Base-by-base conservation (phyloP, 1,284 basidiomycete genomes). In the Cerioporus squamosus region DNA sequence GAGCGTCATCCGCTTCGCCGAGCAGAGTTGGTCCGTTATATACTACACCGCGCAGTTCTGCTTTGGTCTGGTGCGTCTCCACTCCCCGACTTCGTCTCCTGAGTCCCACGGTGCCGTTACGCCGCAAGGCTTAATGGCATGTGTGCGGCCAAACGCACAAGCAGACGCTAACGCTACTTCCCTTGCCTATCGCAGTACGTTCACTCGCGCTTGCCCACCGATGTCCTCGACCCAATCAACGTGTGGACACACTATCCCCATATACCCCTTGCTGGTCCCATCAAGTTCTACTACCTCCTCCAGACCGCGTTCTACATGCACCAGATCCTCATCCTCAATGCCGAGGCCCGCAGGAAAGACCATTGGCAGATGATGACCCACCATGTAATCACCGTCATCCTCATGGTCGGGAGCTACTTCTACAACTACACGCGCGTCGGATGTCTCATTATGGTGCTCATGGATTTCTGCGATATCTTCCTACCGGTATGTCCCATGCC, bases 311-410 rank as follows among this genome's bases (percentile, higher is more conserved):
- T 96, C 76, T 98, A 97, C 79, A 77, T 93, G 59, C 95, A 98
- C 71, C 94, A 97, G 75, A 80, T 97, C 18, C 81, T 98, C 61
- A 90, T 97, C 55, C 83, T 99, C 72, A 92, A 98, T 73, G 89
- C 94, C n/a, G 97, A 99, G 75, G 95, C 90, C 47, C 83, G 87
- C 53, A 83, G 97, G 56, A 95, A 94, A 71, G 97, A 99, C 75
- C 94, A 97, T 74, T 81, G 81, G 73, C 95, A 98, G 76, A 99
- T 98, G 97, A 91, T 98, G 81, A 80, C 87, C 29, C 97, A 99
- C 77, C 97, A 99, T 75, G 73, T 97, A 68, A 90, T 98, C 68
- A 97, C 95, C 18, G 85, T 96, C 57, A 73, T 81, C 40, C 85
- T 99, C 63, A 87, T 98, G 76, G 73, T 81, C 33, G 72, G 79